Evolutionary conservation across 345 rosid species (phyloP).

Genomic region (Rhizophora apiculata): DNA sequence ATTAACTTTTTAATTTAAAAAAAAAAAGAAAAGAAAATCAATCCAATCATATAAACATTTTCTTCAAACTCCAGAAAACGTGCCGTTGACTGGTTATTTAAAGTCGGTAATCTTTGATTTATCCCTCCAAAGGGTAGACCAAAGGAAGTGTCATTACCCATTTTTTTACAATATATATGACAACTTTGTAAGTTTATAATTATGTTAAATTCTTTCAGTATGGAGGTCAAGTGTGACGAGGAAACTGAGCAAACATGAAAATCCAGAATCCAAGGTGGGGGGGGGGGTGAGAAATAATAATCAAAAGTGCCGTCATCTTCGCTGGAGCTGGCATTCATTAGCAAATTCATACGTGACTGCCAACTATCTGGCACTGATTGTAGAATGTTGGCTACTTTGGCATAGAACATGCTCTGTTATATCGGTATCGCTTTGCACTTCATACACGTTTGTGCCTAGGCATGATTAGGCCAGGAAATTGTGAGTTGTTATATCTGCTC

Average conservation of each 20-base stretch:
- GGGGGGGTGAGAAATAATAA: slow-evolving; percentile 3
- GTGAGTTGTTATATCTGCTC: no score
- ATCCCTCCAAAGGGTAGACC: no score
- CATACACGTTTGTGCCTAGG: no score
- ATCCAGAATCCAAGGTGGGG: slow-evolving; percentile 38
- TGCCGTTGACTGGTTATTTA: background rate
- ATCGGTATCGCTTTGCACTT: background rate
- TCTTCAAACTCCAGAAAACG: background rate
- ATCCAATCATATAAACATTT: slow-evolving; percentile 22
- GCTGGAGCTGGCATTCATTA: slow-evolving; percentile 26
- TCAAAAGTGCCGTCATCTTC: slow-evolving; percentile 16
- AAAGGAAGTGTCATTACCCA: no score
- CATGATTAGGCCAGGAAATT: no score
- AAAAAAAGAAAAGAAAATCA: background rate
- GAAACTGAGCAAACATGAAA: slow-evolving; percentile 48
- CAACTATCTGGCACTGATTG: slow-evolving; percentile 30
- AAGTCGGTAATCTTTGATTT: background rate
- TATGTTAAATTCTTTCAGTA: background rate
- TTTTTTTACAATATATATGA: no score
- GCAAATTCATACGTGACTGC: slow-evolving; percentile 12
- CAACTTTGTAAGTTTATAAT: no score
- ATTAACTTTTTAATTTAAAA: no score
- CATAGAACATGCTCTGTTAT: background rate
- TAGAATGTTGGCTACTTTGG: slow-evolving; percentile 15
- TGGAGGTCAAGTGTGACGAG: slow-evolving; percentile 42